Base-by-base conservation (phyloP, 805 yeast genomes). In the Saccharomycopsis microspora region DNA sequence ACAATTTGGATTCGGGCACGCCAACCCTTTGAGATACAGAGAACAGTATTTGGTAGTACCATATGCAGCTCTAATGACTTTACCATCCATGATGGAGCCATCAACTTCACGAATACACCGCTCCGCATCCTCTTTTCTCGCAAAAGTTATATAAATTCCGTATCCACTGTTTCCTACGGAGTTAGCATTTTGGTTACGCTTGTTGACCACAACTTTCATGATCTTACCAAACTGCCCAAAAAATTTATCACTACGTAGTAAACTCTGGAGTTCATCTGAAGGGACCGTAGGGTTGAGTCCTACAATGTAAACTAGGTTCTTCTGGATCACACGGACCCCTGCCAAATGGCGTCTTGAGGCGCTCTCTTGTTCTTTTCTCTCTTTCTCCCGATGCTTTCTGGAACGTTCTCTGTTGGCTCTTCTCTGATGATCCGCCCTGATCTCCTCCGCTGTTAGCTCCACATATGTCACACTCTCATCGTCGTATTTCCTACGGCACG, bases 191-290 rank as follows among this genome's bases (percentile, higher is more conserved):
- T 46, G 84, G 61, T 72, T 76, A 57, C 85, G 81, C 58, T 83
- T 82, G 64, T 93, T 93, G 55, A 93, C 85, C 42, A 93, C 98
- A 52, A 93, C 84, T 63, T 93, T 93, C 66, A 82, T 79, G 51
- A 93, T 93, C 64, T 85, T 86, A 52, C 98, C 98, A 63, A 89
- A 93, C 68, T 90, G 97, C n/a, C 98, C 98, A 67, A 93, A 93
- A 65, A 87, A 93, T 61, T 83, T 85, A 54, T 93, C 98, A 2
- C 95, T 81, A 55, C 90, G 79, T 52, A 93, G 70, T 4, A 86
- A 76, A 3, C 83, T 65, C 51, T 88, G 94, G 47, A 93, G 75
- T 46, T 84, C 93, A 49, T 93, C 97, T 47, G 85, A 82, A 5
- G 89, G 80, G 29, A 80, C 76, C 36, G 83, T 83, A 1, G 96